Conservation (phyloP, 495 filamentous ascomycete genomes). For the Monascus purpureus region DNA sequence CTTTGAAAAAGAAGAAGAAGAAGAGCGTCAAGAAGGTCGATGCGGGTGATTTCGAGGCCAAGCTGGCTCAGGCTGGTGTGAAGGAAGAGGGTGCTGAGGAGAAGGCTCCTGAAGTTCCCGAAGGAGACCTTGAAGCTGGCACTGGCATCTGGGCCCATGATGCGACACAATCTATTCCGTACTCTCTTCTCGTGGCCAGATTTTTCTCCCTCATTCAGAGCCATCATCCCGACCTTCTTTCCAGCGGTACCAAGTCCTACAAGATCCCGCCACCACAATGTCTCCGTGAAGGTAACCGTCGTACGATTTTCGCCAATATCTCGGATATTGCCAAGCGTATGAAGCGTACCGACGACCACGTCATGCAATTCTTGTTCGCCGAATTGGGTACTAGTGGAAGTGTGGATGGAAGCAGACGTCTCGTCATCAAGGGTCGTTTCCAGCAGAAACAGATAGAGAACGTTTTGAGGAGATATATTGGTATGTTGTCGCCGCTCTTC, state of each 20-base stretch:
- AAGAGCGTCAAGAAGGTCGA: conserved; percentile 65
- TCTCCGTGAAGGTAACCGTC: conserved; percentile 98
- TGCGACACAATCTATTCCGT: conserved; percentile 59
- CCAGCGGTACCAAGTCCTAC: conserved; percentile 79
- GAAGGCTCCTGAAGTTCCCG: conserved; percentile 34
- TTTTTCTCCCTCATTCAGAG: conserved; percentile 87
- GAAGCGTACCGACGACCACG: conserved; percentile 95
- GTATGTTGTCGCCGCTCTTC: conserved; percentile 36
- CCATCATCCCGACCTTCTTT: conserved; percentile 87
- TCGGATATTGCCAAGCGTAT: conserved; percentile 82
- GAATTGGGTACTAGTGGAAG: conserved; percentile 93
- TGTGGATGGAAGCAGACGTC: conserved; percentile 79
- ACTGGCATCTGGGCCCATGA: conserved; percentile 91
- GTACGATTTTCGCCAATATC: conserved; percentile 98
- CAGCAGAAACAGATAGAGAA: conserved; percentile 97
- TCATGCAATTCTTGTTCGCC: conserved; percentile 92
- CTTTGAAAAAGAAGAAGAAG: conserved; percentile 93
- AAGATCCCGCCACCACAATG: conserved; percentile 99
- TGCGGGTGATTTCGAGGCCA: conserved; percentile 65
- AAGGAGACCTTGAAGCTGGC: conserved; percentile 75
- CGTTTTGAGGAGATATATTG: conserved; percentile 84
- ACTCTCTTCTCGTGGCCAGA: conserved; percentile 68
- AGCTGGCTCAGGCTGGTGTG: conserved; percentile 64
- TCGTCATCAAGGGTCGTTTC: conserved; percentile 98
- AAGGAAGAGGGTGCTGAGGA: conserved; percentile 36